Conservation (phyloP, 129 eudicot species). For the Solidago caesia region DNA sequence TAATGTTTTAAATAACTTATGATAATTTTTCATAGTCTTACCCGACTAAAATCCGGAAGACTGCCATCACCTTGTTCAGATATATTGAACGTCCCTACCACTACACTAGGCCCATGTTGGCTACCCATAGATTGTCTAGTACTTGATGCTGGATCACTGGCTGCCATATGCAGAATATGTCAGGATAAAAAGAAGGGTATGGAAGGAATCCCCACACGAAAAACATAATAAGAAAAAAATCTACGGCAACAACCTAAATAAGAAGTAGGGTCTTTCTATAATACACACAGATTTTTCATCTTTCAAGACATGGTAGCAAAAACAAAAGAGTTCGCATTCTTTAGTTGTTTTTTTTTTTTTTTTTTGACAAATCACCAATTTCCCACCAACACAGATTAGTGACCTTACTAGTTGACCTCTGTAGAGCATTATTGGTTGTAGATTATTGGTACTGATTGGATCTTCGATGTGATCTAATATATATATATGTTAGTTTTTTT, state of each 20-base stretch:
- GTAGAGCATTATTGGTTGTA: not conserved
- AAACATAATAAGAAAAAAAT: not conserved
- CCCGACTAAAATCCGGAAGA: constrained; percentile 80
- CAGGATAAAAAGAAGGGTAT: not conserved
- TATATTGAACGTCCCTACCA: constrained; percentile 76
- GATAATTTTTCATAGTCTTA: constrained; percentile 30
- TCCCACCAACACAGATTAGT: constrained; percentile 6
- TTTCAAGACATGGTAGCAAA: not conserved
- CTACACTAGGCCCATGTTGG: constrained; percentile 58
- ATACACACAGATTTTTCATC: not conserved
- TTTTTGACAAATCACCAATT: constrained; percentile 6
- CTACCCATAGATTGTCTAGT: constrained; percentile 39
- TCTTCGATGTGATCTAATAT: not conserved
- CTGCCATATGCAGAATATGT: constrained; percentile 36
- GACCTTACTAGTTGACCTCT: not conserved
- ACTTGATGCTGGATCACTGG: constrained; percentile 61
- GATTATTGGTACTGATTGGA: not conserved
- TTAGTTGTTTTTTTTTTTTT: not conserved
- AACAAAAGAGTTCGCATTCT: not conserved
- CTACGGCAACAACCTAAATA: constrained; percentile 5
- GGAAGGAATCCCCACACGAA: not conserved
- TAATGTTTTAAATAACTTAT: not conserved
- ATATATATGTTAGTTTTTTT: too few species aligned
- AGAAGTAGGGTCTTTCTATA: not conserved
- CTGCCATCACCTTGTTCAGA: constrained; percentile 82